phyloP scores from a whole-genome alignment of 2,329 filamentous ascomycete genomes.

The Aureobasidium subglaciale region DNA sequence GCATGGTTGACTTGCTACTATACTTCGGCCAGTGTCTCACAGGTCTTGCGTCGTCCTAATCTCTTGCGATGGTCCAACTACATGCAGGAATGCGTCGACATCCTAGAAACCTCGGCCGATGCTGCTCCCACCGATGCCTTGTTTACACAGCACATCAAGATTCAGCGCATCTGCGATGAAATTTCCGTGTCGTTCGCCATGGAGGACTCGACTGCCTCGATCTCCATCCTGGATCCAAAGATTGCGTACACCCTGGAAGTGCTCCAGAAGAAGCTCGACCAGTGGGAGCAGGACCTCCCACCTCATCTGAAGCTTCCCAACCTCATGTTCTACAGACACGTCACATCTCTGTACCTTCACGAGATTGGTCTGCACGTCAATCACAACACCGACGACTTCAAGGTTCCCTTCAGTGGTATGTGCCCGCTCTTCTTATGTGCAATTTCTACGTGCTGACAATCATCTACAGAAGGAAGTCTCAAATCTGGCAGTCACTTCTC shows the following conservation, averaged over 20 bases:
- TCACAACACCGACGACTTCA: slow-evolving; percentile 35
- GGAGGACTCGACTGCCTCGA: slow-evolving; percentile 43
- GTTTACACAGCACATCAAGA: slow-evolving; percentile 51
- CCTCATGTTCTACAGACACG: slow-evolving; percentile 39
- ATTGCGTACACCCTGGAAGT: slow-evolving; percentile 49
- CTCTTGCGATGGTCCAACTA: slow-evolving; percentile 56
- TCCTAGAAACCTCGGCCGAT: slow-evolving; percentile 50
- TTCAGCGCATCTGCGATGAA: slow-evolving; percentile 53
- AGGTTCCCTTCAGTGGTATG: slow-evolving; percentile 27
- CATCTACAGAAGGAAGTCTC: slow-evolving; percentile 33
- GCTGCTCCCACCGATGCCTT: slow-evolving; percentile 50
- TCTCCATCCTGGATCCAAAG: slow-evolving; percentile 49
- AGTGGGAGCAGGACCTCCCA: slow-evolving; percentile 40
- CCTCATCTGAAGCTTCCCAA: slow-evolving; percentile 30
- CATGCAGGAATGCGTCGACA: slow-evolving; percentile 55
- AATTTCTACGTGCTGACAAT: slow-evolving; percentile 22
- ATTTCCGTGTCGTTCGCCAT: slow-evolving; percentile 51
- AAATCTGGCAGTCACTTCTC: slow-evolving; percentile 30
- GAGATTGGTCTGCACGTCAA: slow-evolving; percentile 45
- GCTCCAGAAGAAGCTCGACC: slow-evolving; percentile 47
- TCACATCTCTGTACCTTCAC: slow-evolving; percentile 43
- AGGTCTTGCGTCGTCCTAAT: slow-evolving; percentile 52
- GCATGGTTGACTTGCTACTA: slow-evolving; percentile 58
- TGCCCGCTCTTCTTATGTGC: not conserved
- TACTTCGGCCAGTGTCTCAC: slow-evolving; percentile 50